Evolutionary conservation across 306 rosid genomes (phyloP), one percentile per base, ranked within the genome.

Genomic region (Prunus armeniaca): DNA sequence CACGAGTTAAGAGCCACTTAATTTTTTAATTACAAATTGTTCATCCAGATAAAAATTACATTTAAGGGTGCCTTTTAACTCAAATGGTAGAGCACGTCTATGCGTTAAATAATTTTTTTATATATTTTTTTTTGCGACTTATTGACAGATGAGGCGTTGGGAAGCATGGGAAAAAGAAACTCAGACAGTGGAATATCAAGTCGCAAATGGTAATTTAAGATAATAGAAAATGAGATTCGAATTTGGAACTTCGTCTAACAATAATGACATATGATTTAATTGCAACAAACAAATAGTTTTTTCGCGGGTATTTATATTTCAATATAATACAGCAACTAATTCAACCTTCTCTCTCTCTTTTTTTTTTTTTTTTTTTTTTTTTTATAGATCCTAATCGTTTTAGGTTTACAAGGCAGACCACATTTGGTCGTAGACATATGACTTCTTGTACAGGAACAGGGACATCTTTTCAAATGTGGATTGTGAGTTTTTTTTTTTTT

Each of bases 161-260:
- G 76, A 82, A 67, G 78, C 83, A 54, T 89, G 93, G 90, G 90
- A 89, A 57, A 79, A 79, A 54, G 93, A 89, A 79, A 86, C 89
- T 54, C 82, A 45, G 54, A 84, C 93, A 6, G 51, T 89, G 51
- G 90, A 89, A 27, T 86, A 89, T 74, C 90, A 82, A 81, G 85
- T 82, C 11, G 89, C 87, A 10, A 89, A 84, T 68, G 93, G 90
- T 89, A 77, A 43, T 18, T 52, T 12, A 34, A 60, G 7, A 60
- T 12, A 25, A 38, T 38, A 38, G 0, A 0, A 1, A 2, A 6
- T 0, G 9, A 0, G 0, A 6, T 38, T 38, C 9, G 9, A 38
- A 38, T 2, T 38, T 38, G 9, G 1, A 38, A 38, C 43, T 6
- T 38, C 43, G 0, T 38, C 1, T 38, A 38, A 38, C 0, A 38